These are phyloP conservation scores for Leishmania major DNA, from an alignment of 208 protist species.

Conservation along the genomic window DNA sequence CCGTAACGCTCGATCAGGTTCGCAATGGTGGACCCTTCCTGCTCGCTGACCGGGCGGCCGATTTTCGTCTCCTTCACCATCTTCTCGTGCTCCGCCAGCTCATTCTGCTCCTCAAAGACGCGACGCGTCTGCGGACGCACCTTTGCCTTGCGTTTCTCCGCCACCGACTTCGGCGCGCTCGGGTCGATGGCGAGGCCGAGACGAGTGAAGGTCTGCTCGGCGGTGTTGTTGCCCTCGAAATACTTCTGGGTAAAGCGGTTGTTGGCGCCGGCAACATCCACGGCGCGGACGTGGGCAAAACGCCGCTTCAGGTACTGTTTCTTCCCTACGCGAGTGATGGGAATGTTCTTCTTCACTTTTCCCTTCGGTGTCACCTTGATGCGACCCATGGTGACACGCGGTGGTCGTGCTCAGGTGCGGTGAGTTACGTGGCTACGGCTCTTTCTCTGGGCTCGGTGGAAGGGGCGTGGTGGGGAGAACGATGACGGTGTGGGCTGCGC, in stretches of 20 bases:
- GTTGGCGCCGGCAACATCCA: conserved; percentile 75
- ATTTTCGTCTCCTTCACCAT: conserved; percentile 40
- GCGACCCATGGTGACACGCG: conserved; percentile 49
- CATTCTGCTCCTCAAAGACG: conserved; percentile 57
- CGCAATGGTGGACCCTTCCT: conserved; percentile 71
- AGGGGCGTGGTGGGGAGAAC: not conserved
- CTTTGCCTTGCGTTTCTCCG: conserved; percentile 53
- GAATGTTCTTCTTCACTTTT: conserved; percentile 87
- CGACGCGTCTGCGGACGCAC: conserved; percentile 44
- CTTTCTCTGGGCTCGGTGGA: not conserved
- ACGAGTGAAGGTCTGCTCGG: conserved; percentile 77
- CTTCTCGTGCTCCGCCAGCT: conserved; percentile 37
- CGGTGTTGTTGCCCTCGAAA: conserved; percentile 61
- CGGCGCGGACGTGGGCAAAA: conserved; percentile 73
- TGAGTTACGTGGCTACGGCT: not conserved
- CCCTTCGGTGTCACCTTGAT: conserved; percentile 80
- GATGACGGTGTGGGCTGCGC: not conserved
- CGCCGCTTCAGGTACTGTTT: conserved; percentile 87
- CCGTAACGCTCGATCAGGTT: conserved; percentile 73
- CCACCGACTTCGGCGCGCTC: conserved; percentile 35
- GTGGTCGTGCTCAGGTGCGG: not conserved
- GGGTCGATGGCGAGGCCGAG: conserved; percentile 77
- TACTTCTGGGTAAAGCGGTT: conserved; percentile 87
- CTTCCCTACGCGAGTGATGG: conserved; percentile 83
- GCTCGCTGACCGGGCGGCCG: conserved; percentile 73